These are phyloP conservation scores for Salix udensis DNA, from an alignment of 345 rosid species.

Conservation along the genomic window DNA sequence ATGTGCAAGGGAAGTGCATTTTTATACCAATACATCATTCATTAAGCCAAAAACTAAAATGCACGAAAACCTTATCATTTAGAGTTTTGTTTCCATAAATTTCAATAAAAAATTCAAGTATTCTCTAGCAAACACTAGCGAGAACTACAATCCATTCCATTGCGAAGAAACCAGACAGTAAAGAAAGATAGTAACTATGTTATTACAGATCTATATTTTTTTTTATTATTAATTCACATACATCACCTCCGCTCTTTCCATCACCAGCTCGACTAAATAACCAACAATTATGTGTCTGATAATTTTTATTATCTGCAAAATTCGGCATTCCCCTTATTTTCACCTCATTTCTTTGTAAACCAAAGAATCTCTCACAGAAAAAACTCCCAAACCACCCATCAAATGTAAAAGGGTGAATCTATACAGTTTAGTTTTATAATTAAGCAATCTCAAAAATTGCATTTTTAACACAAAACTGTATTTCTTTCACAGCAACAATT, in stretches of 20 bases:
- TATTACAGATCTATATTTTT: not conserved
- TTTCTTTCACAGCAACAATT: not conserved
- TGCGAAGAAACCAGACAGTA: not conserved
- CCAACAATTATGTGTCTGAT: not conserved
- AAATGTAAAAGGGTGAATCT: not conserved
- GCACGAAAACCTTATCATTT: not conserved
- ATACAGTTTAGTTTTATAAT: not conserved
- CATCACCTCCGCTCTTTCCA: not conserved
- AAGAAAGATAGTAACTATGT: not conserved
- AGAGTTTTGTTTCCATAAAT: not conserved
- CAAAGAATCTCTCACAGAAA: not conserved
- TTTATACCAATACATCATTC: not conserved
- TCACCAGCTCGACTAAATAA: not conserved
- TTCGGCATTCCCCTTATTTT: not conserved
- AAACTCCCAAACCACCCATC: not conserved
- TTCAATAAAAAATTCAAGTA: not conserved
- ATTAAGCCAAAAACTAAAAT: not conserved
- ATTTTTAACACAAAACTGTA: not conserved
- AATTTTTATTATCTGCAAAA: not conserved
- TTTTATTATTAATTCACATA: not conserved
- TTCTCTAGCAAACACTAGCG: not conserved
- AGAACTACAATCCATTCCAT: not conserved
- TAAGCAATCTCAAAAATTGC: not conserved
- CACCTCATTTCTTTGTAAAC: not conserved
- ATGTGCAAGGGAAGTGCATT: not conserved